Percentiles rank a stretch among this genome's conserved stretches.
These are phyloP conservation scores for Phymatotrichopsis omnivora DNA, from an alignment of 2,329 filamentous ascomycete species.

Conservation along the genomic window DNA sequence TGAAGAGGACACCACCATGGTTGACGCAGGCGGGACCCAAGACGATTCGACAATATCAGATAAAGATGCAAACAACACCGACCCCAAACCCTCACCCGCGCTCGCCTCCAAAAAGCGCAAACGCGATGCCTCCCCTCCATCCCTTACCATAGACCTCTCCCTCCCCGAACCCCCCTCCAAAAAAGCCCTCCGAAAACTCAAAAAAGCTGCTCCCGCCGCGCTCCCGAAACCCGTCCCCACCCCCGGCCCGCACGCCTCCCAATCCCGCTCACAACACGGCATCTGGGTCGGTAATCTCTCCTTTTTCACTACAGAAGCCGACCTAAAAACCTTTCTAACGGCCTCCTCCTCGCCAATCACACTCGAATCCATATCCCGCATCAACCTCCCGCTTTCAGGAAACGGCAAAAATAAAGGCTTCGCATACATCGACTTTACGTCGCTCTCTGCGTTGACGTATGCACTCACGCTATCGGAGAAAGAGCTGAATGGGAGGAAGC, in stretches of 20 bases:
- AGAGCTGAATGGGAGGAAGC: conserved; percentile 60
- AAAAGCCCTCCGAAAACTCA: conserved; percentile 77
- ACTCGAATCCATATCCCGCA: conserved; percentile 64
- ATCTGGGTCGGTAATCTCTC: conserved; percentile 95
- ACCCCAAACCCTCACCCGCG: conserved; percentile 24
- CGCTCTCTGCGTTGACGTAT: conserved; percentile 55
- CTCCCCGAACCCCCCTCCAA: conserved; percentile 94
- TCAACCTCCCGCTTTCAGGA: conserved; percentile 64
- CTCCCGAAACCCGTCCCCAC: conserved; percentile 37
- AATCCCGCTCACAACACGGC: conserved; percentile 63
- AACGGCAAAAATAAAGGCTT: conserved; percentile 72
- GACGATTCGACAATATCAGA: too few relatives aligned
- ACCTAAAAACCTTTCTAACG: conserved; percentile 71
- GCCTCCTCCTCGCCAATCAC: conserved; percentile 56
- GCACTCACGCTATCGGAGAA: conserved; percentile 81
- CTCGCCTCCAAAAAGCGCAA: conserved; percentile 58
- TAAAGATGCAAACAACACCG: conserved; percentile 10
- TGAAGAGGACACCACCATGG: too few relatives aligned
- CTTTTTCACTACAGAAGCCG: conserved; percentile 65
- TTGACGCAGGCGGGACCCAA: too few relatives aligned
- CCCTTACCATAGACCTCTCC: conserved; percentile 77
- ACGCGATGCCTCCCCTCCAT: conserved; percentile 42
- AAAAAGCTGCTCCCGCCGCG: conserved; percentile 57
- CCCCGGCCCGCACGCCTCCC: conserved; percentile 32
- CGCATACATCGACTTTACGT: conserved; percentile 86